phyloP scores from a whole-genome alignment of 768 basidiomycete species.

The Kwoniella europaea region DNA sequence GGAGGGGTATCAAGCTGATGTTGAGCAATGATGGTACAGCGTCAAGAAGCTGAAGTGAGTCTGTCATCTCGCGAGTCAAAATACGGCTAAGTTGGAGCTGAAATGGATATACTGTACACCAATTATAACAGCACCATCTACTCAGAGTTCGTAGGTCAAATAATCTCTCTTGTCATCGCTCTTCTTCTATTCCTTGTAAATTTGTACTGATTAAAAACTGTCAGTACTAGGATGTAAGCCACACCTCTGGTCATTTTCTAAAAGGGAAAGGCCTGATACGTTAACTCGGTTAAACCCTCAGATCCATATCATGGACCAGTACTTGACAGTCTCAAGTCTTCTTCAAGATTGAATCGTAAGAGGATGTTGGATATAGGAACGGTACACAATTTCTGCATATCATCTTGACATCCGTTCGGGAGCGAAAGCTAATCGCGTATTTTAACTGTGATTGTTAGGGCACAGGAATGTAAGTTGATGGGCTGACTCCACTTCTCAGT shows the following conservation, averaged over 20 bases:
- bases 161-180: neutral
- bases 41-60: conserved; percentile 2
- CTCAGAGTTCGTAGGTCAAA: neutral
- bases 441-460: neutral
- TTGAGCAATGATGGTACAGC: neutral
- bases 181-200: no score
- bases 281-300: neutral
- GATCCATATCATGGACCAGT: neutral
- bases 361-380: conserved; percentile 4
- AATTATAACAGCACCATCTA: conserved; percentile 1
- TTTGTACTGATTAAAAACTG: neutral
- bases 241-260: neutral
- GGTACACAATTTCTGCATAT: neutral
- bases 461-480: neutral
- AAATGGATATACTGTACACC: no score
- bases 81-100: no score
- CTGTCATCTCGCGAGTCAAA: no score
- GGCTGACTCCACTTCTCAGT: neutral
- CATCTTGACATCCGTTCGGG: no score
- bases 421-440: no score
- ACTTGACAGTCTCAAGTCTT: neutral
- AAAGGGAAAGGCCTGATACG: no score
- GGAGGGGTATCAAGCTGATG: neutral
- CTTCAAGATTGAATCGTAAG: neutral
- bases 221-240: conserved; percentile 5